Evolutionary conservation across 805 yeast species (phyloP).

Genomic region (Candida incommunis): DNA sequence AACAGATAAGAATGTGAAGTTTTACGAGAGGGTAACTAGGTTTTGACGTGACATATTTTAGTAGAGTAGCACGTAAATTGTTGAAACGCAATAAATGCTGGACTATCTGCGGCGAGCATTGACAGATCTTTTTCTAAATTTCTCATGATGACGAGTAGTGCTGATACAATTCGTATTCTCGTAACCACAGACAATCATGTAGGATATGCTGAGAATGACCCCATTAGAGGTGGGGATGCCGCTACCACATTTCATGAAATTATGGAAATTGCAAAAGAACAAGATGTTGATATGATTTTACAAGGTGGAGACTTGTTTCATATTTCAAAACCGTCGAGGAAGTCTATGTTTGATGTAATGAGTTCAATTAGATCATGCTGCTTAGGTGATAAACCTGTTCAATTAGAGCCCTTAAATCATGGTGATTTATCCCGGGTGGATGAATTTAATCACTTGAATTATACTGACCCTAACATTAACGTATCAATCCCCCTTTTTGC

Average conservation of each 20-base stretch:
- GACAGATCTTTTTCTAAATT: too few species aligned
- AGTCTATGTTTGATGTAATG: slow-evolving; percentile 73
- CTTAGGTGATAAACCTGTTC: slow-evolving; percentile 79
- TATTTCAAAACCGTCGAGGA: slow-evolving; percentile 75
- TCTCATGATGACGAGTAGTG: too few species aligned
- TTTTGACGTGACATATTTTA: too few species aligned
- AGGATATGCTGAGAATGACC: slow-evolving; percentile 82
- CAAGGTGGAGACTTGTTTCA: slow-evolving; percentile 94
- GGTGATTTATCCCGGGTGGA: slow-evolving; percentile 44
- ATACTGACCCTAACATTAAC: slow-evolving; percentile 82
- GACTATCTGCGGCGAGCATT: too few species aligned
- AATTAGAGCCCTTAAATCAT: slow-evolving; percentile 69
- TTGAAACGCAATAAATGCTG: too few species aligned
- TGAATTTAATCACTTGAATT: slow-evolving; percentile 52
- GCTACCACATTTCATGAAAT: slow-evolving; percentile 82
- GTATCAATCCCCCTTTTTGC: slow-evolving; percentile 84
- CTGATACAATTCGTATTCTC: slow-evolving; percentile 61
- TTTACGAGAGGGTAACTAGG: too few species aligned
- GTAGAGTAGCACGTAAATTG: too few species aligned
- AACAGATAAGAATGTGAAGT: not conserved
- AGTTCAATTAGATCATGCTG: slow-evolving; percentile 55
- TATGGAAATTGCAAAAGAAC: slow-evolving; percentile 49
- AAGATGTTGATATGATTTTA: slow-evolving; percentile 70
- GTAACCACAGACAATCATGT: slow-evolving; percentile 94
- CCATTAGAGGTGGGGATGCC: slow-evolving; percentile 79